A percentile compares a stretch with the other conserved stretches of the same genome.
phyloP scores from a whole-genome alignment of 805 yeast species.

The Teunomyces funiuensis region DNA sequence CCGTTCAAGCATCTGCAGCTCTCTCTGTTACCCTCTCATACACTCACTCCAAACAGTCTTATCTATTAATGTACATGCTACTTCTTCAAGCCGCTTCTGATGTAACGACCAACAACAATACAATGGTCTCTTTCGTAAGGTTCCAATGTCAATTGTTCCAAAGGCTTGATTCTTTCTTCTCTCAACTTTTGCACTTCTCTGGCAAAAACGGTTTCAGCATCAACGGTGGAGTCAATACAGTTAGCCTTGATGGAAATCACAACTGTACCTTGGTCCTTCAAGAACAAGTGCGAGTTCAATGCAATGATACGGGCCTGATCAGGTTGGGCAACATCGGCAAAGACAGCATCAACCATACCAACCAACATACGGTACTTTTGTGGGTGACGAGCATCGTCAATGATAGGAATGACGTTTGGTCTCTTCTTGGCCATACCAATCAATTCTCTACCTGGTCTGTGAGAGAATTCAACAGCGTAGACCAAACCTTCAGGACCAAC shows the following conservation, averaged over 20 bases:
- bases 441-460: conserved; percentile 99
- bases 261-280: conserved; percentile 98
- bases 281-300: conserved; percentile 94
- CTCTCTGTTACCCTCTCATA: too few relatives aligned
- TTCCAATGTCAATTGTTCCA: conserved; percentile 97
- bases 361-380: conserved; percentile 98
- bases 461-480: conserved; percentile 98
- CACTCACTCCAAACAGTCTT: too few relatives aligned
- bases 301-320: conserved; percentile 99
- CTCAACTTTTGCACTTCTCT: conserved; percentile 98
- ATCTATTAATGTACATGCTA: conserved; percentile 17
- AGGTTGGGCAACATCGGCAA: conserved; percentile 99
- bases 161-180: conserved; percentile 97
- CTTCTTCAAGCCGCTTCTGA: conserved; percentile 78
- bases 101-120: conserved; percentile 95
- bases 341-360: conserved; percentile 98
- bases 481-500: conserved; percentile 99
- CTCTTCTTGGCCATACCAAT: conserved; percentile 99
- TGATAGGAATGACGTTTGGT: conserved; percentile 97
- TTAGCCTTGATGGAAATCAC: conserved; percentile 98
- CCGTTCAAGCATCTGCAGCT: too few relatives aligned
- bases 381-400: conserved; percentile 99
- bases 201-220: conserved; percentile 98
- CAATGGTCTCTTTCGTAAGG: conserved; percentile 99
- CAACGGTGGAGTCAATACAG: conserved; percentile 99